A percentile compares a stretch with the other conserved stretches of the same genome.
phyloP scores from a whole-genome alignment of 768 basidiomycete genomes.

The Brasilioporus rufonigricans region DNA sequence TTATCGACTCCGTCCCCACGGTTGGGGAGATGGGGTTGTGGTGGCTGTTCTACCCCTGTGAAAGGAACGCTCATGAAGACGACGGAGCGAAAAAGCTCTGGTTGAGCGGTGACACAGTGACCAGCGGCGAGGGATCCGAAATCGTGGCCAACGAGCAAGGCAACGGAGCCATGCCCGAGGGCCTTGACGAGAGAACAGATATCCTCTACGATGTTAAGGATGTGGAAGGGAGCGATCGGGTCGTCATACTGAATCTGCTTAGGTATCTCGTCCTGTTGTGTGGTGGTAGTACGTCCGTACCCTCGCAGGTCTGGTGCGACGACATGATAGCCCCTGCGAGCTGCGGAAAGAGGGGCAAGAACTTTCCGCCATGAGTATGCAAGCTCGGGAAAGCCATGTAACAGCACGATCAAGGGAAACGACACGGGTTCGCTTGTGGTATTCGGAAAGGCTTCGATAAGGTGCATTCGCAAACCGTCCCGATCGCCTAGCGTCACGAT shows the following conservation, averaged over 20 bases:
- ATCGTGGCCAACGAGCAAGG: constrained; percentile 60
- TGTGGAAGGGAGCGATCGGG: constrained; percentile 47
- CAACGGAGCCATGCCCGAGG: constrained; percentile 46
- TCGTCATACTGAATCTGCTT: constrained; percentile 41
- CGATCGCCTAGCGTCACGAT: constrained; percentile 45
- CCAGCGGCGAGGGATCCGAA: constrained; percentile 55
- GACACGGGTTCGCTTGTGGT: constrained; percentile 15
- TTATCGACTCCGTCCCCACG: constrained; percentile 3
- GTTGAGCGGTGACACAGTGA: constrained; percentile 50
- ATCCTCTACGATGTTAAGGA: constrained; percentile 52
- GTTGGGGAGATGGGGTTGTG: constrained; percentile 4
- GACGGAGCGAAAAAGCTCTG: constrained; percentile 53
- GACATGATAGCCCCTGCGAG: constrained; percentile 49
- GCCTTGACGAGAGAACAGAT: constrained; percentile 49
- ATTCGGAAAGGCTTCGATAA: constrained; percentile 46
- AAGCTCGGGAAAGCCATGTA: constrained; percentile 69
- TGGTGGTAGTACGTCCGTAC: constrained; percentile 43
- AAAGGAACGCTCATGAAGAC: constrained; percentile 64
- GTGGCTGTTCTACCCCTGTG: constrained; percentile 40
- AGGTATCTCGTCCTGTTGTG: constrained; percentile 17
- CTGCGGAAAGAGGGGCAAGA: constrained; percentile 45
- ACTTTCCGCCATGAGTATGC: constrained; percentile 66
- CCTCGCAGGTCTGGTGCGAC: constrained; percentile 64
- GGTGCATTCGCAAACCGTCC: constrained; percentile 38
- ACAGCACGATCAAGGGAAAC: constrained; percentile 50